Evolutionary conservation across 176 grass and related monocot genomes (phyloP), one percentile per base, ranked within the genome.

Genomic region (Triticum urartu): DNA sequence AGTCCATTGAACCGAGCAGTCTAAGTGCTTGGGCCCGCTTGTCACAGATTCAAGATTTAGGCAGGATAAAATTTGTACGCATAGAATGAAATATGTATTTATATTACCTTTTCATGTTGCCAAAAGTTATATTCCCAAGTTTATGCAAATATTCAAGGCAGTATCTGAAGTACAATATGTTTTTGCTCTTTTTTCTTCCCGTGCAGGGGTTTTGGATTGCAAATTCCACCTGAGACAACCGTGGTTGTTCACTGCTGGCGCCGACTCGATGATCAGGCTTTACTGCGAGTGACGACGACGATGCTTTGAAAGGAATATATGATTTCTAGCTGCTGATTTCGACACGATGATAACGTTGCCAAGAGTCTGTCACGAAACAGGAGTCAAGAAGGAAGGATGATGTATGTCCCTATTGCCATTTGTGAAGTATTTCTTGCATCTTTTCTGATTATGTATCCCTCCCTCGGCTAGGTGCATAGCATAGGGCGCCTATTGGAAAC

Each of bases 161-260:
- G 20, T 52, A 12, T 34, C 36, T 86, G 52, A 87, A 88, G 3
- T 34, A 34, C 4, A 34, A 45, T 10, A 62, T 21, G 50, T 14
- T 42, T 61, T 9, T 65, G 8, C 78, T 45, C 12, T 50, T 15
- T 64, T 5, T 64, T 76, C 26, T 77, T 35, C 28, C 5, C 80
- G 36, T 86, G 74, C 88, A 94, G 97, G 97, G 39, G 90, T 98
- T 64, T 71, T 94, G 48, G 93, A 94, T 79, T 98, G 97, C 90
- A 92, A 95, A 63, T 95, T 95, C 77, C 94, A 95, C 86, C 97
- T 89, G 12, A 92, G 83, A 87, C 97, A 98, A 38, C 94, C 92
- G 58, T 94, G 96, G 93, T 81, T 98, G 77, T 94, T 98, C 85
- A 98, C 97, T 79, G 92, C 97, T 80, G 92, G 93, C 43, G 88